phyloP scores from a whole-genome alignment of 106 monocot genomes.

The Allium fistulosum region DNA sequence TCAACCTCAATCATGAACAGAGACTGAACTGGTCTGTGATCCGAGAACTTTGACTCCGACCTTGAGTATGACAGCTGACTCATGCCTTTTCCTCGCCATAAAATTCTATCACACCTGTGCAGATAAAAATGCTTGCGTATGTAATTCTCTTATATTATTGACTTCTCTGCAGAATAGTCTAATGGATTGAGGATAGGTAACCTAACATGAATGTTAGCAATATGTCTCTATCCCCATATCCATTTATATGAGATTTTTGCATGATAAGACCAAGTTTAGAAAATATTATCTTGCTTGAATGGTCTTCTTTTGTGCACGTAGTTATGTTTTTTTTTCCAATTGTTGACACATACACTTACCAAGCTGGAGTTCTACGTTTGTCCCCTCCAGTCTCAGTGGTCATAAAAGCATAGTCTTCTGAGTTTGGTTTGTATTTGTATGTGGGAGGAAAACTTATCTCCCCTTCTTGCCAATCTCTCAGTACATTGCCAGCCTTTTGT shows the following conservation, averaged over 20 bases:
- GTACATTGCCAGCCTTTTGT: conserved; percentile 26
- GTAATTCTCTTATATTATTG: not conserved
- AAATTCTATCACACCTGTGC: conserved; percentile 59
- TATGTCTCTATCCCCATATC: not conserved
- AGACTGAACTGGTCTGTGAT: conserved; percentile 55
- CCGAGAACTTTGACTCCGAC: conserved; percentile 6
- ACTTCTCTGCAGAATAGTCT: not conserved
- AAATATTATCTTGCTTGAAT: no score
- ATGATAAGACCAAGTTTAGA: no score
- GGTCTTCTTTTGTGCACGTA: no score
- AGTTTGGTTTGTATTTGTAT: conserved; percentile 38
- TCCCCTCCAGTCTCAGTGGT: conserved; percentile 14
- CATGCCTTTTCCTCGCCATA: conserved; percentile 52
- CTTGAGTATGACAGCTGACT: conserved; percentile 48
- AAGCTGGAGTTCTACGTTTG: conserved; percentile 43
- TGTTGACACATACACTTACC: conserved; percentile 10
- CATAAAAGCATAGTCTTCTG: conserved; percentile 25
- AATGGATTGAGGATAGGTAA: not conserved
- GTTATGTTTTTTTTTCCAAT: no score
- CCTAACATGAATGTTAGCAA: not conserved
- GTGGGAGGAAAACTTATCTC: conserved; percentile 44
- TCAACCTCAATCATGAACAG: conserved; percentile 30
- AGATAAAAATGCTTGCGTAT: no score
- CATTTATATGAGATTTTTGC: no score
- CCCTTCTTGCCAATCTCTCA: conserved; percentile 39